phyloP scores from a whole-genome alignment of 1,284 basidiomycete species.

The Ustilago nuda region DNA sequence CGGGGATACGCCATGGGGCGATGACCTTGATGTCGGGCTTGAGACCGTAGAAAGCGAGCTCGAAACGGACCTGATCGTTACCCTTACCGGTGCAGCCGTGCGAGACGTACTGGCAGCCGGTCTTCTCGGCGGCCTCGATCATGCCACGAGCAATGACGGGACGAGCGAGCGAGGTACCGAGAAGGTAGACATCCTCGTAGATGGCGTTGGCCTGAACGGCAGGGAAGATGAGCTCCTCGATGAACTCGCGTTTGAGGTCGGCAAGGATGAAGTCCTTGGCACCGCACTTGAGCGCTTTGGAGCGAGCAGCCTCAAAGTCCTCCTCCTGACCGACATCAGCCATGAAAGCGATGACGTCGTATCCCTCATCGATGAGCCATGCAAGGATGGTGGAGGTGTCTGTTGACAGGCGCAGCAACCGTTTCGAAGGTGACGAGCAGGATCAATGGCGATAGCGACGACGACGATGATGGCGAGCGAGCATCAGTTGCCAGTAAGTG shows the following conservation, averaged over 20 bases:
- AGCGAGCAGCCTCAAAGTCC: conserved; percentile 92
- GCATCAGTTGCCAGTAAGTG: too few relatives aligned
- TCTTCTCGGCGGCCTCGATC: conserved; percentile 90
- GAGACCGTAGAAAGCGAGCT: conserved; percentile 98
- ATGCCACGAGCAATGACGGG: conserved; percentile 99
- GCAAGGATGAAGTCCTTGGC: conserved; percentile 94
- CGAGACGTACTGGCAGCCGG: conserved; percentile 80
- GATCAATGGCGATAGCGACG: conserved; percentile 2
- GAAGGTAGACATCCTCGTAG: conserved; percentile 99
- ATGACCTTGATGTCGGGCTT: conserved; percentile 99
- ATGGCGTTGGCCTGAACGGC: conserved; percentile 98
- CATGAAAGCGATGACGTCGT: conserved; percentile 98
- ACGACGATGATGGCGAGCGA: conserved; percentile 4
- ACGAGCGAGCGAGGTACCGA: conserved; percentile 96
- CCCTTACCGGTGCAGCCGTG: conserved; percentile 99
- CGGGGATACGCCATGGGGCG: conserved; percentile 96
- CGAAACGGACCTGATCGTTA: conserved; percentile 99
- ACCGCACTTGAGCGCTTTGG: conserved; percentile 91
- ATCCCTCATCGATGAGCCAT: conserved; percentile 87
- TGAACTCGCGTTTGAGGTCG: conserved; percentile 94
- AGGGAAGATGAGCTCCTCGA: conserved; percentile 94
- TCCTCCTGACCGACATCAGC: conserved; percentile 99
- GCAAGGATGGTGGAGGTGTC: conserved; percentile 69
- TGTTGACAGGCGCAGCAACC: conserved; percentile 12
- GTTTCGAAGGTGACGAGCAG: background rate